Base-by-base conservation (phyloP, 1,284 basidiomycete genomes). In the Fomitopsis schrenkii region DNA sequence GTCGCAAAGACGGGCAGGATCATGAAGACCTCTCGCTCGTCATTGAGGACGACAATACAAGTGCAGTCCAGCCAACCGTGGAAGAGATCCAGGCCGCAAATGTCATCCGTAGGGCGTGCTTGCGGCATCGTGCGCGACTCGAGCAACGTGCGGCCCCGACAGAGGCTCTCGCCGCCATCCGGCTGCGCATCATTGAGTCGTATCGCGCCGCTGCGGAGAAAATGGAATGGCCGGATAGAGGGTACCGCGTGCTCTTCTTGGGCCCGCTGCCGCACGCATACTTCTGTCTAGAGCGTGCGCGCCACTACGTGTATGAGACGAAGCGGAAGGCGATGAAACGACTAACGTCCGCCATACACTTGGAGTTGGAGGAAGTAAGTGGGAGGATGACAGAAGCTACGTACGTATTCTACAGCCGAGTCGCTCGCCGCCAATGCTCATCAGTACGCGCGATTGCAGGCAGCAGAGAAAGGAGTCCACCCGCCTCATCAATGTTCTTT, bases 231-330 rank as follows among this genome's bases (percentile, higher is more conserved):
- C 62, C 71, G 22, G n/a, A 48, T 17, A 66, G 63, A 12, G 66
- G 62, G 22, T 84, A 85, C 64, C 77, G 77, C 19, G 60, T 72
- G 2, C 69, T 82, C 15, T 83, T 80, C 67, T 73, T 83, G 2
- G 82, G 83, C 1, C 78, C 81, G 6, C 70, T 86, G 5, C 82
- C 84, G 0, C 79, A 78, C 63, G 68, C 83, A 4, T 72, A 83
- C 26, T 68, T 79, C 3, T 81, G 76, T 61, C 72, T 86, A 19
- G 77, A 83, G 28, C 66, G 70, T 22, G 70, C 76, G 10, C 44
- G 74, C 10, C 57, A 63, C 1, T 59, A 72, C 26, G 66, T 74
- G 1, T 62, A 70, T 40, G 63, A 70, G 1, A 64, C 66, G 19
- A 82, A 80, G 67, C 67, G 53, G 8, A 64, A 67, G 26, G 75